Base-by-base conservation (phyloP, 2,329 filamentous ascomycete species). In the Chalara sp. region DNA sequence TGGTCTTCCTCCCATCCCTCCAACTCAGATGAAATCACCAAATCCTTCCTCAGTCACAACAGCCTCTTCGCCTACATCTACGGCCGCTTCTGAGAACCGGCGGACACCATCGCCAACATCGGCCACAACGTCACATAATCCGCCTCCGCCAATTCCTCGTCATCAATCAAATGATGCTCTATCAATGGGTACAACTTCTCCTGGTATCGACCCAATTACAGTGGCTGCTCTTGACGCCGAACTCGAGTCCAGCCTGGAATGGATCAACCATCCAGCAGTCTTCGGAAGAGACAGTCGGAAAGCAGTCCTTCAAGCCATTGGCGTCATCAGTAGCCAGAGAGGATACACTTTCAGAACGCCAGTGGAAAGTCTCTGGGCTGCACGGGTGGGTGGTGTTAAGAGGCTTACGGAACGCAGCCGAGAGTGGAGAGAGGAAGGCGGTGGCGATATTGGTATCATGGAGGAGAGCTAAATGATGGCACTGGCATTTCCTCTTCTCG, bases 191-290 rank as follows among this genome's bases (percentile, higher is more conserved):
- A 57, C 59, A 12, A 82, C 55, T 75, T 72, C 5, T 65, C 88
- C 68, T 65, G 87, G 89, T n/a, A 92, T 99, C 50, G 93, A 99
- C 63, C 71, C 80, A 5, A 76, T 76, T 35, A 93, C 88, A 0
- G 92, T 97, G 62, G 76, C 82, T 29, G 91, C 93, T 2, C 81
- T 99, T 13, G 93, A 99, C 66, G 81, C 87, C 1, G 93, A 99
- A 68, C 79, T 99, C 33, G 89, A 96, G 66, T 81, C 87, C 33
- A 89, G 87, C 47, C 74, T 99, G 12, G 93, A 99, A 70, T 99
- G 93, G 93, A 97, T 99, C 68, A 90, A 87, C 65, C 93, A 99
- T 64, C 93, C 93, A 1, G 91, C 91, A 2, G 89, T 97, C 2
- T 99, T 99, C 66, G 86, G 87, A 6, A 83, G 93, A 37, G 93